A percentile compares a stretch with the other conserved stretches of the same genome.
phyloP scores from a whole-genome alignment of 192 early-diverging fungal species.

The Gaertneriomyces semiglobifer region DNA sequence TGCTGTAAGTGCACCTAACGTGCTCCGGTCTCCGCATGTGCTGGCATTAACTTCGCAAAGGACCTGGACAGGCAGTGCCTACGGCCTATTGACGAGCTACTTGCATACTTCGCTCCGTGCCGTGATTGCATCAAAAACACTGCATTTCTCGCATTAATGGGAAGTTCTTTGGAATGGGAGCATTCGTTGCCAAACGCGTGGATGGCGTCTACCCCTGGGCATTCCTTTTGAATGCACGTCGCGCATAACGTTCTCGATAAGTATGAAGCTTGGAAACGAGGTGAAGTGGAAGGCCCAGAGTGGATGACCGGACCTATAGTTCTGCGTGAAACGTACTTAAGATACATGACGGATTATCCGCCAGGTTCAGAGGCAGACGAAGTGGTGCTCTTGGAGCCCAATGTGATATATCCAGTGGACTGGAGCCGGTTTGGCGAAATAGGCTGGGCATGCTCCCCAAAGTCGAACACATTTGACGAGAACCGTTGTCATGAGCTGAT shows the following conservation, averaged over 20 bases:
- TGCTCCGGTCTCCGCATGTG: too few relatives aligned
- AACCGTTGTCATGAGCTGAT: conserved; percentile 5
- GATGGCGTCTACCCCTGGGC: conserved; percentile 39
- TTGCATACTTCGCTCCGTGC: background rate
- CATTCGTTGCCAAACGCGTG: conserved; percentile 42
- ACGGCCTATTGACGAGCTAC: conserved; percentile 22
- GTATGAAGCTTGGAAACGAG: background rate
- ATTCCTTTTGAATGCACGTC: conserved; percentile 38
- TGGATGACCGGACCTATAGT: conserved; percentile 32
- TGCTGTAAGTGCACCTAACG: background rate
- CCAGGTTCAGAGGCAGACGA: background rate
- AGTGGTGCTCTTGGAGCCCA: background rate
- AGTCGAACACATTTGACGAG: conserved; percentile 8
- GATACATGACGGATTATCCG: conserved; percentile 4
- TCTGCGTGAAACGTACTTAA: conserved; percentile 7
- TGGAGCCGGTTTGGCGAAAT: conserved; percentile 5
- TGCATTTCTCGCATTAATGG: conserved; percentile 7
- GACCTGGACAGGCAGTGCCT: conserved; percentile 38
- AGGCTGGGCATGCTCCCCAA: conserved; percentile 9
- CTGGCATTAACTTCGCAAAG: too few relatives aligned
- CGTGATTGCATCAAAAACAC: background rate
- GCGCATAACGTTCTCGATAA: conserved; percentile 10
- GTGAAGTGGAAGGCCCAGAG: conserved; percentile 16
- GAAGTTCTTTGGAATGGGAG: conserved; percentile 1
- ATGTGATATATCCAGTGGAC: conserved; percentile 20